These are phyloP conservation scores for Anastatica hierochuntica DNA, from an alignment of 345 rosid species.

Conservation along the genomic window DNA sequence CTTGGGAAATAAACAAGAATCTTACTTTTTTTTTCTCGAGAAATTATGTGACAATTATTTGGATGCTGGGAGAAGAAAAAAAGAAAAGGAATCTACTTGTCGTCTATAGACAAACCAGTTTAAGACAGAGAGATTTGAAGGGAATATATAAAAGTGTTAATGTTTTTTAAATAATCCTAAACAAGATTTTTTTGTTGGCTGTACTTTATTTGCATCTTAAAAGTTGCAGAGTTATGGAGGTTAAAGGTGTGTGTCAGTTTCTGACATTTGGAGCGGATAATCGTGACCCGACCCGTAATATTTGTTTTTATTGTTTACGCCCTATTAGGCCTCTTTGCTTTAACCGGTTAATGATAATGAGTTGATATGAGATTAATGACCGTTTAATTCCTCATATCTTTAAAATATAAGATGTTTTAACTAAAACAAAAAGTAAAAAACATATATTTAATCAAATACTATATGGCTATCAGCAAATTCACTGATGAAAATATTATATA, in stretches of 20 bases:
- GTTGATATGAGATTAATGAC: too few species aligned
- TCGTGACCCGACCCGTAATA: slow-evolving; percentile 16
- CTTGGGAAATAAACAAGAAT: slow-evolving; percentile 20
- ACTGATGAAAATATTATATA: too few species aligned
- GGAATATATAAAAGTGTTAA: not conserved
- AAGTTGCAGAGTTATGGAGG: slow-evolving; percentile 11
- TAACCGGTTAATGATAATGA: too few species aligned
- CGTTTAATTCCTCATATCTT: too few species aligned
- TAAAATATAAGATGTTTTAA: too few species aligned
- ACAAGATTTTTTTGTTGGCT: slow-evolving; percentile 6
- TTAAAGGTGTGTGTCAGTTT: slow-evolving; percentile 5
- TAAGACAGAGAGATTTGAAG: slow-evolving; percentile 23
- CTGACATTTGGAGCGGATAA: slow-evolving; percentile 15
- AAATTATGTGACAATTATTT: slow-evolving; percentile 28
- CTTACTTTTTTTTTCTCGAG: slow-evolving; percentile 12
- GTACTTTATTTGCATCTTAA: slow-evolving; percentile 16
- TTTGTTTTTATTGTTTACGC: not conserved
- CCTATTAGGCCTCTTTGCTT: too few species aligned
- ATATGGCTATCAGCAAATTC: too few species aligned
- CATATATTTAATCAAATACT: too few species aligned
- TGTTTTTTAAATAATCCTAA: not conserved
- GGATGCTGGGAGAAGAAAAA: slow-evolving; percentile 21
- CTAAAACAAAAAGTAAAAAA: too few species aligned
- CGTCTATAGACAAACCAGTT: slow-evolving; percentile 27
- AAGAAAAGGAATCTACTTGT: slow-evolving; percentile 23